Evolutionary conservation across 108 stramenopile species (phyloP), one percentile per base, ranked within the genome.

Genomic region (Nitzschia palea): DNA sequence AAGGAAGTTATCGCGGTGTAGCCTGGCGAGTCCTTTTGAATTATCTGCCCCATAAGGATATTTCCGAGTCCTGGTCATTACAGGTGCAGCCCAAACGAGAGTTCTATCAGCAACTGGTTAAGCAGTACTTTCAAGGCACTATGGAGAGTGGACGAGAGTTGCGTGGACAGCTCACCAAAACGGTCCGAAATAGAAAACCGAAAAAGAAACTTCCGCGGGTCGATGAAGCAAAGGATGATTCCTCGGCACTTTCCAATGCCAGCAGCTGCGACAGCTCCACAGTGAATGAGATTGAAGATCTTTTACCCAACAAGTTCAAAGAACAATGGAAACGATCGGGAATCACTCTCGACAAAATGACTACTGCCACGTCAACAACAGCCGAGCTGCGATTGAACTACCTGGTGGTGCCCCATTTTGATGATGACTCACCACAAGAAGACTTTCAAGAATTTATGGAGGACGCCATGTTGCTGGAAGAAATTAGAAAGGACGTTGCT

Each of bases 401-500:
- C 18, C 27, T 65, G 51, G 40, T 25, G 37, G 27, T 48, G 14
- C 52, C 65, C 17, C 33, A n/a, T 9, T 22, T 36, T 6, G 44
- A 60, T 18, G 42, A 74, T 40, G 52, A 54, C 52, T 17, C 33
- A 25, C 36, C 36, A 25, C 30, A 59, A 53, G 45, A 50, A 8
- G 65, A 67, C 29, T 74, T 74, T 55, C 28, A 55, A 27, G n/a
- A 25, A 5, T 85, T 77, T 53, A 66, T 79, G 53, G 85, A 86
- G 61, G 81, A 88, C 70, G 77, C 84, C 18, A 66, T 35, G 47
- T 71, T 94, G 28, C 70, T 94, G 44, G 83, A 86, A 59, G 92
- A 93, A 65, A 94, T 97, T 47, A 82, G 87, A 1, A 96, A 97
- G 65, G 95, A 94, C 52, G 95, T 95, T 3, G 80, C 86, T 15